Base-by-base conservation (phyloP, 768 basidiomycete genomes). In the Lentinus brumalis region DNA sequence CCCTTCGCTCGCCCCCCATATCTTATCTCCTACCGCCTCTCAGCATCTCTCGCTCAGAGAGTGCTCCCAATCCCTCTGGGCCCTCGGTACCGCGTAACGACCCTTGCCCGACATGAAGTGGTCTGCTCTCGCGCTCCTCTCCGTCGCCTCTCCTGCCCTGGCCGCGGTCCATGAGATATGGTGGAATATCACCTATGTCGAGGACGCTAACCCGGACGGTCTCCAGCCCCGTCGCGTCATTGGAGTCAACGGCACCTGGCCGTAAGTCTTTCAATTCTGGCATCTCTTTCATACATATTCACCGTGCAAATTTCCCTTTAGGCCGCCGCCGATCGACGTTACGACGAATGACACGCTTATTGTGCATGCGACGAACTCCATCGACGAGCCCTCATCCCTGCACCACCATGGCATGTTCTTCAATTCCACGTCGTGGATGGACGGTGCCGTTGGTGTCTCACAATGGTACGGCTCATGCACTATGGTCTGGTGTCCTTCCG, bases 331-430 rank as follows among this genome's bases (percentile, higher is more conserved):
- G 0, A 77, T 97, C 60, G 83, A 87, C 29, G 84, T 94, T 11
- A 82, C 80, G 62, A 81, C 84, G 5, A 81, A 80, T 18, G 94
- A 98, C 73, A 83, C 84, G 0, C 78, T 97, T 32, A 68, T 89
- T 30, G 80, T 98, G 0, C 95, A 98, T 70, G 86, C 87, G 5
- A 78, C 63, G 21, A 94, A 96, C 73, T 83, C 82, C 2, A 73
- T 96, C 57, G 86, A 89, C 56, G 64, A 77, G 30, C 82, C 87
- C 0, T 83, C 90, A 0, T 81, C 88, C 0, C 76, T 98, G 15
- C 96, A 98, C 73, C 90, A 96, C 70, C 96, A 97, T 75, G 96
- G 96, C 63, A 92, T 96, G 89, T 94, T 86, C 77, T 94, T 97
- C 81, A 96, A 95, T 72, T 81, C 84, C 1, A 83, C 90, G 0